Evolutionary conservation across 108 stramenopile genomes (phyloP), one percentile per base, ranked within the genome.

Genomic region (Conticribra guillardii): DNA sequence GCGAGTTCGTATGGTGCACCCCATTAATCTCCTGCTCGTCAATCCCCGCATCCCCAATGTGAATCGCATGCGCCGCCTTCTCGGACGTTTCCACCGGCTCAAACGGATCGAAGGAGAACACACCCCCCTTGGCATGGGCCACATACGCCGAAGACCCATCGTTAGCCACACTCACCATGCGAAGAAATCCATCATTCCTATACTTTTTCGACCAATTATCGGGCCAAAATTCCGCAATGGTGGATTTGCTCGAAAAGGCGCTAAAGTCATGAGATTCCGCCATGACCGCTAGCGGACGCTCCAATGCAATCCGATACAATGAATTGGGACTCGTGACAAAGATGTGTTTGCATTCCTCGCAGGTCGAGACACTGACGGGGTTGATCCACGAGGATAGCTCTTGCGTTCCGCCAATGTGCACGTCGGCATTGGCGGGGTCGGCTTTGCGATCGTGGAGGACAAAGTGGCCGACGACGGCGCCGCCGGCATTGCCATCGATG

Each of bases 91-190:
- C 64, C 16, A 58, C 21, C 19, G 77, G 77, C 23, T 70, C 53
- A n/a, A 71, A 45, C 7, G 77, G 77, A 37, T 79, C 59, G 32
- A 79, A 79, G 26, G 47, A 29, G 33, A 79, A 71, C 3, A 79
- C 64, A 0, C 77, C 77, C 45, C 55, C 77, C 19, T 29, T 55
- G 45, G 32, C 14, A 54, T 79, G 77, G 15, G 57, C 26, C 22
- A 79, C 65, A 62, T 79, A 79, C n/a, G 41, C 77, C 23, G 70
- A 67, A 22, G 54, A 50, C 0, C 77, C 77, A 61, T 79, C 77
- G 22, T 23, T 14, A 0, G 77, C 77, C 9, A 70, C 52, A 3
- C 55, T 50, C 0, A 79, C 77, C 31, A 57, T 54, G 8, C 70
- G 41, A 17, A 79, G 46, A 49, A 60, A 44, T 0, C 77, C 77